A percentile compares a stretch with the other conserved stretches of the same genome.
These are phyloP conservation scores for Populus simonii DNA, from an alignment of 345 rosid genomes.

Conservation along the genomic window DNA sequence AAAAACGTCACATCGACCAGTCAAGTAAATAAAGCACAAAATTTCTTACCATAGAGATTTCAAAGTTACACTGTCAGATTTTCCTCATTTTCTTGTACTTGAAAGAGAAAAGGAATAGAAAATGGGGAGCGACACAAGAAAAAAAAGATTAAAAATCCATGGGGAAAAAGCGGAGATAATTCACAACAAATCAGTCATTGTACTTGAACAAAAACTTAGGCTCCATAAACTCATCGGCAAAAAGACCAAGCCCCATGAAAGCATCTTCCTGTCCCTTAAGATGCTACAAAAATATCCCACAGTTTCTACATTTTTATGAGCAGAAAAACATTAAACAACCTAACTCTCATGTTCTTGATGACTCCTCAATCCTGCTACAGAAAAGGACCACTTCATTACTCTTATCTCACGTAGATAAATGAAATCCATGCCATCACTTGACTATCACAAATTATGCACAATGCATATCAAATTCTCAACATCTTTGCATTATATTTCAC, in stretches of 20 bases:
- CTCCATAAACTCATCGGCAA: not conserved
- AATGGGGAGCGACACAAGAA: not conserved
- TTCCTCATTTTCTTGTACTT: not conserved
- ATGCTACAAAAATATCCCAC: not conserved
- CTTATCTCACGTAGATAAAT: not conserved
- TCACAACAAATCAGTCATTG: not conserved
- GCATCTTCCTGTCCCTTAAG: not conserved
- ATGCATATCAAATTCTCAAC: not conserved
- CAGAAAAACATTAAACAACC: not conserved
- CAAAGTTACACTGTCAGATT: not conserved
- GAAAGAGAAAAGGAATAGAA: not conserved
- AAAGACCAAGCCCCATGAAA: not conserved
- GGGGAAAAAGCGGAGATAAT: not conserved
- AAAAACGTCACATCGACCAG: not conserved
- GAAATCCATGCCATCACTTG: not conserved
- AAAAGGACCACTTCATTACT: no score
- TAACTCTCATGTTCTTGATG: not conserved
- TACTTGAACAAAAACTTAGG: not conserved
- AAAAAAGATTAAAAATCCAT: no score
- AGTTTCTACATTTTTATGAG: not conserved
- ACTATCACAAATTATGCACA: not conserved
- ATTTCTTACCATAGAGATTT: not conserved
- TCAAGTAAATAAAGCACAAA: not conserved
- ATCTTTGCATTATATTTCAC: no score
- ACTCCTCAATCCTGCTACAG: no score